phyloP scores from a whole-genome alignment of 164 flowering plant genomes.

The Vitis cinerea region DNA sequence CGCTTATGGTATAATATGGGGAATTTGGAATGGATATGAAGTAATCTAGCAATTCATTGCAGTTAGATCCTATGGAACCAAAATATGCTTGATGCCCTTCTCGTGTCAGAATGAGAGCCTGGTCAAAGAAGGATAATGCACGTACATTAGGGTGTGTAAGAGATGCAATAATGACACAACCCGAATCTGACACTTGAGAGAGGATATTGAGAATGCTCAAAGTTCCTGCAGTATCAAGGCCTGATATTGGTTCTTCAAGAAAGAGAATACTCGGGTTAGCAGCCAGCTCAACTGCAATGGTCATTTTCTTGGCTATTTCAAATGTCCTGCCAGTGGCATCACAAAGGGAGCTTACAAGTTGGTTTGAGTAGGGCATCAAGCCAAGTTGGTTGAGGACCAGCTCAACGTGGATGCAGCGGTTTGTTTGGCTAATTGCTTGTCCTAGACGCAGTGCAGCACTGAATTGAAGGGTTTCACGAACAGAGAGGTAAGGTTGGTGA shows the following conservation, averaged over 20 bases:
- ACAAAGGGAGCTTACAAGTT: slow-evolving; percentile 25
- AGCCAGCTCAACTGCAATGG: slow-evolving; percentile 34
- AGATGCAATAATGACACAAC: slow-evolving; percentile 18
- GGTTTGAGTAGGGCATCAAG: slow-evolving; percentile 23
- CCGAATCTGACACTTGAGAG: slow-evolving; percentile 18
- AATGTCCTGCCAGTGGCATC: slow-evolving; percentile 24
- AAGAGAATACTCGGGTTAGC: slow-evolving; percentile 30
- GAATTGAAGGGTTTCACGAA: slow-evolving; percentile 33
- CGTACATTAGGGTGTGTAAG: slow-evolving; percentile 26
- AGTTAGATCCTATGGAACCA: slow-evolving; percentile 27
- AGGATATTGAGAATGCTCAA: slow-evolving; percentile 18
- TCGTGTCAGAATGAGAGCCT: slow-evolving; percentile 22
- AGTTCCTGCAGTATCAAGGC: slow-evolving; percentile 26
- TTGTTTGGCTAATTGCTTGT: slow-evolving; percentile 10
- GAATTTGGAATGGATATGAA: slow-evolving; percentile 22
- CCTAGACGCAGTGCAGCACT: slow-evolving; percentile 31
- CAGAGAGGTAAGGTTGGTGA: slow-evolving; percentile 34
- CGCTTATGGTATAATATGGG: slow-evolving; percentile 16
- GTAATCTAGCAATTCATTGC: slow-evolving; percentile 20
- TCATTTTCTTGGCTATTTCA: slow-evolving; percentile 29
- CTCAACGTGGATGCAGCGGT: slow-evolving; percentile 28
- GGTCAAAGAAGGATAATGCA: slow-evolving; percentile 24
- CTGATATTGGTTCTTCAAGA: slow-evolving; percentile 30
- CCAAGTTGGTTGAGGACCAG: slow-evolving; percentile 28
- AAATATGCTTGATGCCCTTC: slow-evolving; percentile 32